Conservation (phyloP, 257 asterid species). For the Mentha longifolia region DNA sequence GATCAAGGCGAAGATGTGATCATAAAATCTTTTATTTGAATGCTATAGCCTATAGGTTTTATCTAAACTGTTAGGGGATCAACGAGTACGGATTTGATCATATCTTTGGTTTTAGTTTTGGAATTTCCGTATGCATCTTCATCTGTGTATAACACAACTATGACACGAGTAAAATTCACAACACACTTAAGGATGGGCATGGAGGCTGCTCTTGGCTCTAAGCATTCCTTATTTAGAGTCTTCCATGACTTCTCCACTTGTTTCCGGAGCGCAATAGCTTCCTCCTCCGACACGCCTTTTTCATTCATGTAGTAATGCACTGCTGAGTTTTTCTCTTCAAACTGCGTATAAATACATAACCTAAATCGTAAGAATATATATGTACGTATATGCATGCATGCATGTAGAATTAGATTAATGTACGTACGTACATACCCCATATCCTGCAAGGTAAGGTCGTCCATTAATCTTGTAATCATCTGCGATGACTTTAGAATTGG, state of each 20-base stretch:
- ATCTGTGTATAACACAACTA: conserved; percentile 26
- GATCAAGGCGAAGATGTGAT: too few species aligned
- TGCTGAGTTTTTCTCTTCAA: conserved; percentile 33
- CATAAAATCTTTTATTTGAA: too few species aligned
- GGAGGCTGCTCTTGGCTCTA: conserved; percentile 18
- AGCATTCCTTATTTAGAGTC: conserved; percentile 33
- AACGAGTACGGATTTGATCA: conserved; percentile 24
- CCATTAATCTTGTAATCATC: conserved; percentile 1
- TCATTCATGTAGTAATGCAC: conserved; percentile 44
- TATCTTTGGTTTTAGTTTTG: conserved; percentile 20
- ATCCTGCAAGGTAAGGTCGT: conserved; percentile 25
- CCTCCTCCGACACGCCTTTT: conserved; percentile 21
- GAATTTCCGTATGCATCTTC: conserved; percentile 39
- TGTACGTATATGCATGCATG: too few species aligned
- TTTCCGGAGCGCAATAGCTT: conserved; percentile 22
- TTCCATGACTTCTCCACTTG: conserved; percentile 39
- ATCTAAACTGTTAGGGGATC: conserved; percentile 1
- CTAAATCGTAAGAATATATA: too few species aligned
- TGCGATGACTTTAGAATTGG: neutral
- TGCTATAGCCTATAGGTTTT: too few species aligned
- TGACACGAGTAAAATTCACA: conserved; percentile 33
- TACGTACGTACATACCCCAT: too few species aligned
- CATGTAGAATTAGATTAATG: too few species aligned
- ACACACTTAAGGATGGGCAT: conserved; percentile 21
- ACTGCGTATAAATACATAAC: conserved; percentile 2